Evolutionary conservation across 257 asterid species (phyloP).

Genomic region (Cinchona pubescens): DNA sequence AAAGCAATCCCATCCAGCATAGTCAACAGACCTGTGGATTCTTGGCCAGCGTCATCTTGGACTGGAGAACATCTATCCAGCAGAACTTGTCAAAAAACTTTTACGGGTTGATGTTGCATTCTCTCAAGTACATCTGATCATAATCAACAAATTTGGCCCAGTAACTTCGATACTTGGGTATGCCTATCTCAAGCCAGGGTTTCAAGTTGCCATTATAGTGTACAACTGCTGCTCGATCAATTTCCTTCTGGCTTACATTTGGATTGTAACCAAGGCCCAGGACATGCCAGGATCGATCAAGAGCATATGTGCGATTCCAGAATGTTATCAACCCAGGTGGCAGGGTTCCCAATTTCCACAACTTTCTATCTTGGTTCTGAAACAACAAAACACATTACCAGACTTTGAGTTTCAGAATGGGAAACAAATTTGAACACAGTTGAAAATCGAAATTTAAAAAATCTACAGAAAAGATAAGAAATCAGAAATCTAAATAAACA

Average conservation of each 20-base stretch:
- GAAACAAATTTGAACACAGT: neutral
- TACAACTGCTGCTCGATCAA: conserved; percentile 77
- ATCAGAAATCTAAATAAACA: neutral
- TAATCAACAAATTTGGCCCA: conserved; percentile 74
- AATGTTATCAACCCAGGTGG: conserved; percentile 95
- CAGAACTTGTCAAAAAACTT: conserved; percentile 9
- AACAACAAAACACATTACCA: conserved; percentile 1
- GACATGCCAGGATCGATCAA: conserved; percentile 84
- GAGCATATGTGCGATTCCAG: conserved; percentile 69
- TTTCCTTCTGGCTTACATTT: conserved; percentile 57
- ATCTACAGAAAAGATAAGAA: neutral
- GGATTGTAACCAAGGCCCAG: conserved; percentile 93
- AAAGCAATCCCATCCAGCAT: conserved; percentile 10
- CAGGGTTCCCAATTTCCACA: conserved; percentile 91
- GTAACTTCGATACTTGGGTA: conserved; percentile 68
- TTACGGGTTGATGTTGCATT: conserved; percentile 78
- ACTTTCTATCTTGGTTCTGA: conserved; percentile 78
- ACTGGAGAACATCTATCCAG: conserved; percentile 11
- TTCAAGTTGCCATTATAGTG: conserved; percentile 90
- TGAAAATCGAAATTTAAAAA: neutral
- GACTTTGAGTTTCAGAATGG: conserved; percentile 6
- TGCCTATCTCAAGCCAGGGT: conserved; percentile 93
- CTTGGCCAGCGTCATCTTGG: neutral
- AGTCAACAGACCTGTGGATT: conserved; percentile 14
- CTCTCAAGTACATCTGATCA: conserved; percentile 65